Base-by-base conservation (phyloP, 2,329 filamentous ascomycete species). In the Cercospora sp. region DNA sequence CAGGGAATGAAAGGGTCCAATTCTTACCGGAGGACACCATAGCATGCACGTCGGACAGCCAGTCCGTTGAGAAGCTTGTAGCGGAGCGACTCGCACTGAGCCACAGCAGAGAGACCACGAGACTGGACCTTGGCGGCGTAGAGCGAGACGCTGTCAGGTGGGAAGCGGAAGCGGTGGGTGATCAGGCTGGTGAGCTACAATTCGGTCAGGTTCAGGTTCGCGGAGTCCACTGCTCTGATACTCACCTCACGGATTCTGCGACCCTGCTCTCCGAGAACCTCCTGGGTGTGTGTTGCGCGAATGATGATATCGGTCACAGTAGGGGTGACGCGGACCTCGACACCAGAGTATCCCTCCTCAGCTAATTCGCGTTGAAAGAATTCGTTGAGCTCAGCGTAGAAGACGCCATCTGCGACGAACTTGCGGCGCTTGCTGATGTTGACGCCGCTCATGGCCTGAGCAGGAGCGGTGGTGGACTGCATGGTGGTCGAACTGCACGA, bases 111-210 rank as follows among this genome's bases (percentile, higher is more conserved):
- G 77, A 99, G 94, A 92, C 95, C 95, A 83, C 95, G 94, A 89
- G 97, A 98, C 89, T 98, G 95, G 82, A 99, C 95, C 91, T 99
- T 99, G 85, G 95, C 96, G 86, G 95, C 95, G 85, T 99, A 99
- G 82, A 99, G 93, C 76, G 95, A 98, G 84, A 99, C 95, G 79
- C 91, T 96, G 92, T 98, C 98, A 88, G 98, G 94, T 86, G 95
- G 94, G 91, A 99, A 99, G 89, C 97, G 97, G 92, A 99, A 99
- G 82, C 95, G 94, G 92, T 99, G 98, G 89, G 99, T 96, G 89
- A 99, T 99, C 83, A 99, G 91, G 81, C 93, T 97, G 83, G 95
- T 99, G 85, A 99, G 93, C 89, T 78, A 70, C 61, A 40, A 10
- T 5, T 32, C 24, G 55, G 62, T 74, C 34, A 72, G 70, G 24